Percentiles rank a stretch among this genome's conserved stretches.
phyloP scores from a whole-genome alignment of 257 asterid species.

The Verbascum thapsus region DNA sequence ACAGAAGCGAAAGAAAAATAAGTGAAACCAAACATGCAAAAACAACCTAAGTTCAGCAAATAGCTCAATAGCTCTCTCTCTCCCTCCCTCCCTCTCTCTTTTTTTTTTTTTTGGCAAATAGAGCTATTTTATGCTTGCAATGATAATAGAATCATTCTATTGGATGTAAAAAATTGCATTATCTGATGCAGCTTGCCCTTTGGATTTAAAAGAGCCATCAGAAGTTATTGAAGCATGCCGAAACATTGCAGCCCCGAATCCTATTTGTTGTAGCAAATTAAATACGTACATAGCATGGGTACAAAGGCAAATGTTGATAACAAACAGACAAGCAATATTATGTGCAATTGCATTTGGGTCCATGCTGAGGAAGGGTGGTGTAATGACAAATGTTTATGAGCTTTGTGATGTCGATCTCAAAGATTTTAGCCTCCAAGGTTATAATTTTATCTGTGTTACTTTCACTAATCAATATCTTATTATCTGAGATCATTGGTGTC shows the following conservation, averaged over 20 bases:
- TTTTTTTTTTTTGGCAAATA: too few relatives aligned
- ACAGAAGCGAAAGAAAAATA: too few relatives aligned
- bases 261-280: conserved; percentile 87
- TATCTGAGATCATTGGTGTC: conserved; percentile 12
- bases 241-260: conserved; percentile 72
- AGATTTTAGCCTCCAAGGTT: conserved; percentile 98
- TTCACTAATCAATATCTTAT: conserved; percentile 9
- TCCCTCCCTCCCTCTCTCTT: too few relatives aligned
- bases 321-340: conserved; percentile 88
- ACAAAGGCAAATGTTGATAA: conserved; percentile 89
- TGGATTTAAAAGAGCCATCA: conserved; percentile 72
- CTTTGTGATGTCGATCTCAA: conserved; percentile 96
- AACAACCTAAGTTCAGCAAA: too few relatives aligned
- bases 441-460: conserved; percentile 25
- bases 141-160: too few relatives aligned
- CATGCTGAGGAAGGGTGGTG: conserved; percentile 89
- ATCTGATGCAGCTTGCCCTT: conserved; percentile 75
- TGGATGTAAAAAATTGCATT: conserved; percentile 26
- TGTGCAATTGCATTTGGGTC: conserved; percentile 83
- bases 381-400: conserved; percentile 76
- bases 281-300: conserved; percentile 67
- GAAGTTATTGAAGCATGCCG: conserved; percentile 85
- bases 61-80: too few relatives aligned
- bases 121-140: too few relatives aligned
- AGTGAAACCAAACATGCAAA: too few relatives aligned